Base-by-base conservation (phyloP, 2,329 filamentous ascomycete species). In the Alternaria dauci region DNA sequence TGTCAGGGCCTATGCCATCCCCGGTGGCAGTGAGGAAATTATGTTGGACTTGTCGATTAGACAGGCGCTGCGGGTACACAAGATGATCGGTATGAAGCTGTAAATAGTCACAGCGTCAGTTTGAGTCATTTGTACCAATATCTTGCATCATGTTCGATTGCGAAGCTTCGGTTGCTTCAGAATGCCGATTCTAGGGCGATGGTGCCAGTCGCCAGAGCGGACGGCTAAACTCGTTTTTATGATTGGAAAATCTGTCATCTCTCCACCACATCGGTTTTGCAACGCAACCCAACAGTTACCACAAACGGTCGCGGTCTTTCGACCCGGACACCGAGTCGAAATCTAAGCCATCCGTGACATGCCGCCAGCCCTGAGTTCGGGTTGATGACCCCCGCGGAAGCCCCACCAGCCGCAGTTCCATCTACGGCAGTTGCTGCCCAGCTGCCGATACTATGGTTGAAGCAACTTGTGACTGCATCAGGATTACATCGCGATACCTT, bases 11-110 rank as follows among this genome's bases (percentile, higher is more conserved):
- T 98, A 99, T 79, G 94, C 95, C 26, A 85, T 99, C 70, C 95
- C 95, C 3, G 95, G 95, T 73, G 95, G 95, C 25, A 93, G 89
- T 68, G 94, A 99, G 83, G 95, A 99, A 86, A 99, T 99, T 68
- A 99, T 99, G 95, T 83, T 98, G 68, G 95, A 99, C 79, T 81
- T 99, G 75, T 96, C 92, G 81, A 96, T 99, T 79, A 86, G 94
- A 71, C 94, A 97, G 85, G 91, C 90, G 65, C 79, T 97, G 84
- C 89, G 88, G 78, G 95, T 99, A 56, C 92, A 93, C 71, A 90
- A 97, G 86, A 89, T 89, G 64, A 84, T 97, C 78, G 95, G 95
- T 9, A 97, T 98, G 94, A 99, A 97, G 86, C 78, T 99, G 79
- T 98, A 89, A 53, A 44, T 2, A 41, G 34, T 16, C 18, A 8